Percentiles rank a stretch among this genome's conserved stretches.
Conservation (phyloP, 2,329 filamentous ascomycete species). For the Decorospora gaudefroyi region DNA sequence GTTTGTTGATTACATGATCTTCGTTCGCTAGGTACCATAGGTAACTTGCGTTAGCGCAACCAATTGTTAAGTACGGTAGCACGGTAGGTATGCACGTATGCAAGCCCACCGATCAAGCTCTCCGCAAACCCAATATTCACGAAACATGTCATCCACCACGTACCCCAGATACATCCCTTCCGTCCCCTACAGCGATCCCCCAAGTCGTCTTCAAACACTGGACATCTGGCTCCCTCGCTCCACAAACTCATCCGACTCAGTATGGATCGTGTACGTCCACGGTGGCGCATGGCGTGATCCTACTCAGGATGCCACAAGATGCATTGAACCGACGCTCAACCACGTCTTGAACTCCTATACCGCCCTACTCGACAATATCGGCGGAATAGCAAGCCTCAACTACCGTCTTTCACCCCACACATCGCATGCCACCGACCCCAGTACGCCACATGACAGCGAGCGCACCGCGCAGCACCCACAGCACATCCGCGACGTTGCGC, state of each 20-base stretch:
- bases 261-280: conserved; percentile 54
- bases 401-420: conserved; percentile 64
- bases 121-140: conserved; percentile 5
- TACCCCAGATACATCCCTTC: conserved; percentile 26
- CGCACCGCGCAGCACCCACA: conserved; percentile 62
- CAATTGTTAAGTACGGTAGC: no score
- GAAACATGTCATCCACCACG: conserved; percentile 23
- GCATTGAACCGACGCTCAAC: conserved; percentile 45
- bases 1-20: no score
- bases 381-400: conserved; percentile 66
- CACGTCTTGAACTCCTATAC: conserved; percentile 38
- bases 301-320: conserved; percentile 43
- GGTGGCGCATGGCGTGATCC: conserved; percentile 58
- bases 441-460: conserved; percentile 52
- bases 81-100: no score
- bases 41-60: no score
- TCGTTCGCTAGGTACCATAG: no score
- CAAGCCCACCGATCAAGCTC: conserved; percentile 24
- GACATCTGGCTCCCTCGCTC: conserved; percentile 51
- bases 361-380: conserved; percentile 46
- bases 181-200: conserved; percentile 34
- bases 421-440: conserved; percentile 52
- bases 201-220: conserved; percentile 48
- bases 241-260: conserved; percentile 11
- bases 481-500: conserved; percentile 62